A percentile compares a stretch with the other conserved stretches of the same genome.
Evolutionary conservation across 331 rosid genomes (phyloP).

Genomic region (Quercus lobata): DNA sequence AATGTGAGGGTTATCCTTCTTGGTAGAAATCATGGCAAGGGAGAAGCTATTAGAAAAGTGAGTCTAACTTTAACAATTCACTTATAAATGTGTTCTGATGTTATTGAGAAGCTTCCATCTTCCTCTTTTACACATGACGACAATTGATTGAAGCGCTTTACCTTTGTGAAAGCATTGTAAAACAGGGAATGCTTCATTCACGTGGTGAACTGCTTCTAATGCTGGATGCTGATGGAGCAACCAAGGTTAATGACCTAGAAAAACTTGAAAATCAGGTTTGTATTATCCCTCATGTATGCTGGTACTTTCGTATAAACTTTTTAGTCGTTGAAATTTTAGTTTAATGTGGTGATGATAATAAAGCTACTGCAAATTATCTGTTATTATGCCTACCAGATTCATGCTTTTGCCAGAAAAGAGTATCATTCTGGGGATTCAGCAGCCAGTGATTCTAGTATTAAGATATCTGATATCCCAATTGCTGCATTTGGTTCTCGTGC

Average conservation of each 20-base stretch:
- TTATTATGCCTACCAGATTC: conserved; percentile 47
- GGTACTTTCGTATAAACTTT: not conserved
- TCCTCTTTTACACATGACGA: not conserved
- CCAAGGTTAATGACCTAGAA: conserved; percentile 78
- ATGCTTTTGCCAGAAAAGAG: conserved; percentile 46
- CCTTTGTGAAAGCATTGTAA: conserved; percentile 70
- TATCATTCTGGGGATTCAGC: conserved; percentile 35
- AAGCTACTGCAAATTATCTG: conserved; percentile 8
- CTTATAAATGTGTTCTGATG: conserved; percentile 8
- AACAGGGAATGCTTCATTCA: conserved; percentile 98
- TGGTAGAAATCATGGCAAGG: conserved; percentile 92
- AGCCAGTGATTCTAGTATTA: conserved; percentile 41
- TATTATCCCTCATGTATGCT: not conserved
- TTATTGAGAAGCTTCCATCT: conserved; percentile 1
- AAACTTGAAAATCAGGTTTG: conserved; percentile 87
- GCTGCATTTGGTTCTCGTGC: conserved; percentile 97
- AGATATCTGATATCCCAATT: conserved; percentile 74
- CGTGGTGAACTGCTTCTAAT: conserved; percentile 96
- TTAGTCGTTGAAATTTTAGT: not conserved
- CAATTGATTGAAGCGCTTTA: conserved; percentile 62
- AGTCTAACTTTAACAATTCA: conserved; percentile 42
- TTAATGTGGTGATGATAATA: conserved; percentile 6
- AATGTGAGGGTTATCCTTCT: conserved; percentile 85
- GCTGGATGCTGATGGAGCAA: conserved; percentile 99
- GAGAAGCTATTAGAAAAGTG: conserved; percentile 99